Conservation (phyloP, 1,284 basidiomycete species). For the Ceratobasidium sp. region DNA sequence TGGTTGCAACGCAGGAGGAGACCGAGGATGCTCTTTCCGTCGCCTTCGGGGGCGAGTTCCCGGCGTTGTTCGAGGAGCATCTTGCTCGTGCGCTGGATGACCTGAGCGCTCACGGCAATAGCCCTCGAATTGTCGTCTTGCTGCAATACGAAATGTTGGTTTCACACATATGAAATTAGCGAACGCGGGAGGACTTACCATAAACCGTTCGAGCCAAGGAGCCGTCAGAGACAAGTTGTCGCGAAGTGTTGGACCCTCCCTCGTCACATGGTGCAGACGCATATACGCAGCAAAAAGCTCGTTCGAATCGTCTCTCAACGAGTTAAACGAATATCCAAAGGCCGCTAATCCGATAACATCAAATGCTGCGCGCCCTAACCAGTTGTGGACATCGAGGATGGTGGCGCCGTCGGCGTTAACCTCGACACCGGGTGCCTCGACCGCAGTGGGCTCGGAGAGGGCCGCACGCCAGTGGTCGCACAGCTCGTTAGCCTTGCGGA, state of each 20-base stretch:
- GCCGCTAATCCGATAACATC: slow-evolving; percentile 79
- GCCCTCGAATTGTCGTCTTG: slow-evolving; percentile 53
- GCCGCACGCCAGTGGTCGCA: slow-evolving; percentile 49
- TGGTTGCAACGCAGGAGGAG: slow-evolving; percentile 17
- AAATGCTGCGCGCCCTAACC: slow-evolving; percentile 71
- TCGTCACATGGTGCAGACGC: slow-evolving; percentile 62
- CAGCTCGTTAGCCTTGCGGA: slow-evolving; percentile 69
- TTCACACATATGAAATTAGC: slow-evolving; percentile 58
- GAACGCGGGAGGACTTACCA: slow-evolving; percentile 62
- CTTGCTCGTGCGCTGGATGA: slow-evolving; percentile 62
- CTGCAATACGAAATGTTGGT: slow-evolving; percentile 46
- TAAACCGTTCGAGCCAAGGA: slow-evolving; percentile 71
- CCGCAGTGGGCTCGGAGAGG: slow-evolving; percentile 2
- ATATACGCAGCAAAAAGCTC: slow-evolving; percentile 57
- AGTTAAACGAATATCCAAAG: slow-evolving; percentile 50
- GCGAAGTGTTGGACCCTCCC: slow-evolving; percentile 64
- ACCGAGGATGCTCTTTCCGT: slow-evolving; percentile 28
- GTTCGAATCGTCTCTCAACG: slow-evolving; percentile 61
- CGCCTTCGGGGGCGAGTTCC: slow-evolving; percentile 18
- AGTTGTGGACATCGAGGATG: slow-evolving; percentile 67
- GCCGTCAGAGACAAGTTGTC: slow-evolving; percentile 64
- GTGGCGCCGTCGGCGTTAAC: slow-evolving; percentile 39
- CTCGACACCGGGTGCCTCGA: slow-evolving; percentile 43
- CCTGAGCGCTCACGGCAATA: slow-evolving; percentile 53
- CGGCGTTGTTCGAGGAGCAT: slow-evolving; percentile 62